Evolutionary conservation across 208 protist genomes (phyloP).

Genomic region (Leishmania arabica): DNA sequence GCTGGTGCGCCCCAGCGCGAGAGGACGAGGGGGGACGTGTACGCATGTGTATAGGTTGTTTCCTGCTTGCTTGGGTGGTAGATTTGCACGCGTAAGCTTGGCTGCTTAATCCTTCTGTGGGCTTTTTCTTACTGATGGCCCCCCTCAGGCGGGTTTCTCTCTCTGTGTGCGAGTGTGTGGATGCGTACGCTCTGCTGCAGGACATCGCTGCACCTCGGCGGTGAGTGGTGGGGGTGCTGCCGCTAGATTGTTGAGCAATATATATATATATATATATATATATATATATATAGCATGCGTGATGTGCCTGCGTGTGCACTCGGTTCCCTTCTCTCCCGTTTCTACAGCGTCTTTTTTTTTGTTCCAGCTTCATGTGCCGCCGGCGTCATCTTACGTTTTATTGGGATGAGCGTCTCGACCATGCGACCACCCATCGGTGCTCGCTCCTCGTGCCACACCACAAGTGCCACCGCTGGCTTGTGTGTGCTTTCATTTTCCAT

Average conservation of each 20-base stretch:
- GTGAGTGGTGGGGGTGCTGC: background rate
- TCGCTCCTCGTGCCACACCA: background rate
- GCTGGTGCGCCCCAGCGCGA: no score
- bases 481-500: background rate
- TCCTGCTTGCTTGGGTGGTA: no score
- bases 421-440: background rate
- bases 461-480: background rate
- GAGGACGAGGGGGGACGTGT: background rate
- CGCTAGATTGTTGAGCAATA: background rate
- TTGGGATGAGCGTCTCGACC: background rate
- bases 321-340: background rate
- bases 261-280: background rate
- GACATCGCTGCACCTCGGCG: background rate
- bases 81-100: background rate
- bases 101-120: background rate
- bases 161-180: background rate
- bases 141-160: background rate
- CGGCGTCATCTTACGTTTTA: background rate
- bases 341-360: background rate
- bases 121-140: background rate
- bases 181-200: background rate
- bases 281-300: background rate
- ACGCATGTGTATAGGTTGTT: background rate
- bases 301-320: background rate
- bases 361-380: background rate